Evolutionary conservation across 768 basidiomycete genomes (phyloP).

Genomic region (Cubamyces lactineus): DNA sequence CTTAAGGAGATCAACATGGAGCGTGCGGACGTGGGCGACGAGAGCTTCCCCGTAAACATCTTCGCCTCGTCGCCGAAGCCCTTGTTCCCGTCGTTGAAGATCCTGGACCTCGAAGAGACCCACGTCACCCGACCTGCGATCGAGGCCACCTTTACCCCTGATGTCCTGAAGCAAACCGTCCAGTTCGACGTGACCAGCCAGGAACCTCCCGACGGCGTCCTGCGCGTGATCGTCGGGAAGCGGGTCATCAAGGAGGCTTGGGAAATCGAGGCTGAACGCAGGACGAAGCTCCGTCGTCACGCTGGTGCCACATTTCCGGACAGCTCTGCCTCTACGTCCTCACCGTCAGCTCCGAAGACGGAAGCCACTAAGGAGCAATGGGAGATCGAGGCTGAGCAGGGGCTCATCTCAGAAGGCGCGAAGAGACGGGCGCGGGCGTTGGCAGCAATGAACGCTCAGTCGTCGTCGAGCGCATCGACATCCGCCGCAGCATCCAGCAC

Average conservation of each 20-base stretch:
- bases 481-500: constrained; percentile 5
- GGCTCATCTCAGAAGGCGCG: constrained; percentile 74
- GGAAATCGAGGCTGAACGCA: constrained; percentile 76
- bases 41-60: constrained; percentile 52
- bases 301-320: constrained; percentile 14
- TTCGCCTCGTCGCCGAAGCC: constrained; percentile 31
- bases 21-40: constrained; percentile 61
- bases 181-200: constrained; percentile 58
- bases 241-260: constrained; percentile 71
- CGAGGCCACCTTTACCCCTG: constrained; percentile 45
- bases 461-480: constrained; percentile 29
- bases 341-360: constrained; percentile 18
- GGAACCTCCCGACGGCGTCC: constrained; percentile 53
- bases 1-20: constrained; percentile 63
- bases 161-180: constrained; percentile 49
- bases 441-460: constrained; percentile 35
- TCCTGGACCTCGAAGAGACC: constrained; percentile 73
- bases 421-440: constrained; percentile 63
- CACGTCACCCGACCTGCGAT: constrained; percentile 52
- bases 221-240: constrained; percentile 69
- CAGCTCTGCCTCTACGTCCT: constrained; percentile 1
- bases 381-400: constrained; percentile 81
- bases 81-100: constrained; percentile 54
- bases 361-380: constrained; percentile 67
- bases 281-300: constrained; percentile 46